phyloP scores from a whole-genome alignment of 768 basidiomycete species.

The Suillus fuscotomentosus region DNA sequence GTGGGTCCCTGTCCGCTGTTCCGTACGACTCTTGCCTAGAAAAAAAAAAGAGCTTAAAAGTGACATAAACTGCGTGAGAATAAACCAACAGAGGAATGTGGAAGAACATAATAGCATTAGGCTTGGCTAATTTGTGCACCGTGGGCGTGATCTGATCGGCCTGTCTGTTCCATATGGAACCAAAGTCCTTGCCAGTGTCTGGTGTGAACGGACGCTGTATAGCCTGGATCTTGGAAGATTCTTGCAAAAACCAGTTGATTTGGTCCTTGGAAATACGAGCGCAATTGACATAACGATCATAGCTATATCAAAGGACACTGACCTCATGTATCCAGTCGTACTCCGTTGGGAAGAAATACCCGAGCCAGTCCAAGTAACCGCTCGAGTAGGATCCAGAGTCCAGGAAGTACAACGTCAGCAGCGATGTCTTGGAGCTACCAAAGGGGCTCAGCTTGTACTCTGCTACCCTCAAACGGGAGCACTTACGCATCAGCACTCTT shows the following conservation, averaged over 20 bases:
- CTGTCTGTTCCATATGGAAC: slow-evolving; percentile 63
- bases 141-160: slow-evolving; percentile 57
- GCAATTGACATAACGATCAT: not conserved
- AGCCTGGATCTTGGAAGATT: slow-evolving; percentile 70
- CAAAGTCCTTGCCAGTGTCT: slow-evolving; percentile 70
- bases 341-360: slow-evolving; percentile 61
- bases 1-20: slow-evolving; percentile 61
- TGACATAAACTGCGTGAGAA: not conserved
- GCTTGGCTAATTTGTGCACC: slow-evolving; percentile 70
- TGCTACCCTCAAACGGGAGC: not conserved
- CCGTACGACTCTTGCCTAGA: slow-evolving; percentile 72
- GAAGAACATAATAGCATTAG: slow-evolving; percentile 97
- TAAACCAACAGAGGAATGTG: slow-evolving; percentile 84
- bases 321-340: slow-evolving; percentile 86
- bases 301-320: slow-evolving; percentile 14
- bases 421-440: slow-evolving; percentile 78
- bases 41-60: not conserved
- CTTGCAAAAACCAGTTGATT: slow-evolving; percentile 88
- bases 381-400: slow-evolving; percentile 81
- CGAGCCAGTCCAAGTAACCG: slow-evolving; percentile 56
- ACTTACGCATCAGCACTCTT: slow-evolving; percentile 81
- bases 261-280: slow-evolving; percentile 47
- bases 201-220: slow-evolving; percentile 85
- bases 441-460: slow-evolving; percentile 6
- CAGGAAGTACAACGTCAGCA: slow-evolving; percentile 89